Evolutionary conservation across 2,329 filamentous ascomycete genomes (phyloP), one percentile per base, ranked within the genome.

Genomic region (Ascochyta lentis): DNA sequence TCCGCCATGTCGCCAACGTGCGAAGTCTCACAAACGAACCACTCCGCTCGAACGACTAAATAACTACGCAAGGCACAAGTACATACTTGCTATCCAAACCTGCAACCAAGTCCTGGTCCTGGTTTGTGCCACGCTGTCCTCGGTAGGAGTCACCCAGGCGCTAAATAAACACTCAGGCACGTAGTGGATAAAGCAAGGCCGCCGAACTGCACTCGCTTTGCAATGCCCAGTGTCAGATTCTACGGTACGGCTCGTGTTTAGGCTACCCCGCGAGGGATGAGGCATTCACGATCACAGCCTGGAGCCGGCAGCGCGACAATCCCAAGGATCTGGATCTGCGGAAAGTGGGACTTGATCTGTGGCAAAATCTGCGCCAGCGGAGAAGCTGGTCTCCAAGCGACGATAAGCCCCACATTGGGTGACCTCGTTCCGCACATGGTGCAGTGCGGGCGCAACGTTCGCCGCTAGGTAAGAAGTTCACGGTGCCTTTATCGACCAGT

Each of bases 241-340:
- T 27, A 43, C 53, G 47, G 53, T 22, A 56, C 53, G 53, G 47
- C 53, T 56, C 53, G 53, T 38, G 15, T 16, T 42, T 22, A 24
- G 43, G 27, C 22, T 10, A 44, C 42, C 47, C 47, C 33, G 22
- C 42, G 33, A 56, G 22, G 13, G 26, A 39, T 33, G 37, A 47
- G 24, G 26, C 38, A 19, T 10, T 41, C 42, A 56, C 42, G 38
- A 51, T 23, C 23, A 19, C 26, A 42, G 37, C 19, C 31, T 50
- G 26, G 41, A 22, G 47, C 38, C 47, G 31, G 43, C 33, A 42
- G 23, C 7, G 47, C 42, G 47, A 51, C 26, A 33, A 48, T 56
- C 42, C 53, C 53, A 56, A 39, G 47, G 42, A 48, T 43, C 33
- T 56, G 48, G 53, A 35, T 42, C 33, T 51, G 47, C 53, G 53